These are phyloP conservation scores for Alternaria viburni DNA, from an alignment of 2,329 filamentous ascomycete species.

Conservation along the genomic window DNA sequence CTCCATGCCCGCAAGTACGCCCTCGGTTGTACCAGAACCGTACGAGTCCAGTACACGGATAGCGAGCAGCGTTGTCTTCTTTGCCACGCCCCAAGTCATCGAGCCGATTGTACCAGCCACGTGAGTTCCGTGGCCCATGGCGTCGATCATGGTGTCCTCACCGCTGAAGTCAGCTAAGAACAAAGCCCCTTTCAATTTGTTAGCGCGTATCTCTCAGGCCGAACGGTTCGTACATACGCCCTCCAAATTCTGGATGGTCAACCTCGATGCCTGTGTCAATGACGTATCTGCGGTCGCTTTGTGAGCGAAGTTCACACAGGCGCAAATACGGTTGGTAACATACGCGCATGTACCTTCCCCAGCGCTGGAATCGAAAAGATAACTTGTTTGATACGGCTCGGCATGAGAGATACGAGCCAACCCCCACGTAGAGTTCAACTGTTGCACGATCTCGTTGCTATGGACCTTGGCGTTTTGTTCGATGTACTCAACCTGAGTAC, in stretches of 20 bases:
- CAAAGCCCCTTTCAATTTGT: constrained; percentile 24
- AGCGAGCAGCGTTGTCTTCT: constrained; percentile 43
- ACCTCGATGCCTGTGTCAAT: constrained; percentile 68
- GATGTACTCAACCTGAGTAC: constrained; percentile 42
- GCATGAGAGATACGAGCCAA: constrained; percentile 48
- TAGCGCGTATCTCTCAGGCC: neutral
- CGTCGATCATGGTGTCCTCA: constrained; percentile 31
- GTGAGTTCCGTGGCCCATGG: constrained; percentile 47
- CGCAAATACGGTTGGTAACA: neutral
- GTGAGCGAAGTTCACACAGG: neutral
- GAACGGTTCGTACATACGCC: constrained; percentile 29
- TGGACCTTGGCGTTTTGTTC: constrained; percentile 42
- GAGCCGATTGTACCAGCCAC: constrained; percentile 43
- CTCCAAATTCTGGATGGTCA: constrained; percentile 55
- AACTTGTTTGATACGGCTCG: constrained; percentile 37
- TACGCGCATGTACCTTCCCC: constrained; percentile 53
- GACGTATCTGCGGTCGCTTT: constrained; percentile 53
- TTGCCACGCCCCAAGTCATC: constrained; percentile 42
- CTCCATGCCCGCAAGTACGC: constrained; percentile 37
- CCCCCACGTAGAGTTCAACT: constrained; percentile 49
- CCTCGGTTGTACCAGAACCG: constrained; percentile 31
- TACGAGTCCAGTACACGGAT: constrained; percentile 46
- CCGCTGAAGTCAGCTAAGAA: constrained; percentile 36
- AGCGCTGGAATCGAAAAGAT: constrained; percentile 47
- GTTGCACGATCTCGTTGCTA: constrained; percentile 37